Base-by-base conservation (phyloP, 2,329 filamentous ascomycete genomes). In the Corinectria fuckeliana region DNA sequence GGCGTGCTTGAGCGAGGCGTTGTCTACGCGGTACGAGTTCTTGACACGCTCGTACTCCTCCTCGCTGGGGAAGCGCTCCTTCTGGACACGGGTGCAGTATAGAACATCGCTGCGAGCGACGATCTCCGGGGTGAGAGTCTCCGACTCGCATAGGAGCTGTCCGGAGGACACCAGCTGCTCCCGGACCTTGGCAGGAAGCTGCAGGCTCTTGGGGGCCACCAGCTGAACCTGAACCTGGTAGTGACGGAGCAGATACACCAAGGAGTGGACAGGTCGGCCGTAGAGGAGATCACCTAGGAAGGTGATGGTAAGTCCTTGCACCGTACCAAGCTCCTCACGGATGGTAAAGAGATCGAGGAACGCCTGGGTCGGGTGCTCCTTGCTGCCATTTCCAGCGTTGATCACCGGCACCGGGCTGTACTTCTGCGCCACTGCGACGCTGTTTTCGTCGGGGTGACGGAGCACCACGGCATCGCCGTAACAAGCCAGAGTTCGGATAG, bases 311-410 rank as follows among this genome's bases (percentile, higher is more conserved):
- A 99, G 83, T 51, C 94, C 94, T 73, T 94, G 93, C 56, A 98
- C 94, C 0, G 93, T 97, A 64, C 95, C 95, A 8, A 98, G 85
- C 78, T 99, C 95, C 78, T 99, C 95, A 68, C 95, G 92, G 73
- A 99, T 99, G 54, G 95, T 98, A 82, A 97, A 99, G 58, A 99
- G 89, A 72, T 99, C 95, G 20, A 99, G 83, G 85, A 99, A 95
- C 0, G 95, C 95, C 79, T 99, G 95, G 0, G 95, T 99, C 1
- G 95, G 95, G 79, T 99, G 95, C 81, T 99, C 95, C 70, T 92
- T 89, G 78, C 91, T 93, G 64, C 95, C 95, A 75, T 99, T 99
- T 50, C 95, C 95, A 65, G 93, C 95, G 75, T 99, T 99, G 83
- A 99, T 94, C 72, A 99, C 88, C 1, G 95, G 95, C 1, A 97